Conservation (phyloP, 306 rosid species). For the Citrullus amarus region DNA sequence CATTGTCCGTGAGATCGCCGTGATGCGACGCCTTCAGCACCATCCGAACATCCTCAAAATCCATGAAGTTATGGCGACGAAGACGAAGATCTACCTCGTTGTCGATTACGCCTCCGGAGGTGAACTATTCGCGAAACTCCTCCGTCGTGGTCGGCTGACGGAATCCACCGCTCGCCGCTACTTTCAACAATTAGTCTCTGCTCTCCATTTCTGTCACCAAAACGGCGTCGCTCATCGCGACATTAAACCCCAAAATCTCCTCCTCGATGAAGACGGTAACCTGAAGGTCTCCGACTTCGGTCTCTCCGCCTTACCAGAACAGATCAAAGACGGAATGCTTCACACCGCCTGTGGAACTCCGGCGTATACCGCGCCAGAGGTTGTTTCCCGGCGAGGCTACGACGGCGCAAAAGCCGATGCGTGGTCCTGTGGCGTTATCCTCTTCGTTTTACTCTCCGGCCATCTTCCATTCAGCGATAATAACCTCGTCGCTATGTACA, state of each 20-base stretch:
- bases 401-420: slow-evolving; percentile 80
- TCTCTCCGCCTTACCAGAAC: slow-evolving; percentile 80
- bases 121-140: slow-evolving; percentile 51
- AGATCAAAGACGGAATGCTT: slow-evolving; percentile 50
- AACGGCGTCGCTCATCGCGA: slow-evolving; percentile 85
- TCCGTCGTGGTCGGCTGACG: slow-evolving; percentile 31
- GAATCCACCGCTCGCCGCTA: slow-evolving; percentile 48
- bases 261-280: slow-evolving; percentile 46
- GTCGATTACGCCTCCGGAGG: slow-evolving; percentile 83
- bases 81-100: slow-evolving; percentile 67
- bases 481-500: slow-evolving; percentile 53
- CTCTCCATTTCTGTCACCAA: slow-evolving; percentile 57
- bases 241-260: slow-evolving; percentile 81
- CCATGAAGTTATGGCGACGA: slow-evolving; percentile 80
- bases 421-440: slow-evolving; percentile 88
- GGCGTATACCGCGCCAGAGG: slow-evolving; percentile 84
- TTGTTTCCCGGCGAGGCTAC: slow-evolving; percentile 45
- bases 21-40: slow-evolving; percentile 79
- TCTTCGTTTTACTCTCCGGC: slow-evolving; percentile 57
- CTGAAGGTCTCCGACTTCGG: slow-evolving; percentile 85
- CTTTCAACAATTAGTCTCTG: slow-evolving; percentile 70
- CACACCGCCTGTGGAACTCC: slow-evolving; percentile 94
- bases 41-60: slow-evolving; percentile 62
- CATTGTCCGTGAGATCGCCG: slow-evolving; percentile 61
- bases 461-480: slow-evolving; percentile 55